Conservation (phyloP, 2,329 filamentous ascomycete species). For the Thermomyces lanuginosus region DNA sequence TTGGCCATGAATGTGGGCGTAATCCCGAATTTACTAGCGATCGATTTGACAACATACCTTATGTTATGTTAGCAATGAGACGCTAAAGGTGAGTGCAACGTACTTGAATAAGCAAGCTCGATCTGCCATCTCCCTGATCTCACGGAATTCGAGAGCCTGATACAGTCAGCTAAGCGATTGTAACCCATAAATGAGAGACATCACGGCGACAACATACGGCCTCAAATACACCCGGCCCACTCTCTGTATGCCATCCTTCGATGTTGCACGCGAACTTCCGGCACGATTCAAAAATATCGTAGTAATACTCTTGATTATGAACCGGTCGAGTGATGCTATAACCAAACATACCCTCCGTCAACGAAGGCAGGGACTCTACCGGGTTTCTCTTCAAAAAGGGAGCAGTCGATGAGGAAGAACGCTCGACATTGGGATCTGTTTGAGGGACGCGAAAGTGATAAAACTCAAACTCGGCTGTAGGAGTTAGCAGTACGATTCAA, state of each 20-base stretch:
- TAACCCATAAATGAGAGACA: background rate
- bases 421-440: conserved; percentile 32
- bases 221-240: conserved; percentile 85
- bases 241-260: conserved; percentile 93
- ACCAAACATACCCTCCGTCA: conserved; percentile 92
- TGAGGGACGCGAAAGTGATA: conserved; percentile 66
- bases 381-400: conserved; percentile 58
- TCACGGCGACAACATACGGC: conserved; percentile 39
- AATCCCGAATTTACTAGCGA: conserved; percentile 74
- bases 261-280: conserved; percentile 62
- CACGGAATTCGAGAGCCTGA: conserved; percentile 67
- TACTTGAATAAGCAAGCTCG: conserved; percentile 81
- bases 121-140: conserved; percentile 81
- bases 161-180: conserved; percentile 9
- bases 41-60: conserved; percentile 71
- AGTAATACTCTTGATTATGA: conserved; percentile 86
- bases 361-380: conserved; percentile 52
- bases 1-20: conserved; percentile 99
- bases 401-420: conserved; percentile 53
- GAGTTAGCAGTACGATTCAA: conserved; percentile 5
- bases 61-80: conserved; percentile 3
- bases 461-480: conserved; percentile 80
- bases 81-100: conserved; percentile 12
- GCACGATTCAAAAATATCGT: conserved; percentile 69
- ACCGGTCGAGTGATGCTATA: conserved; percentile 77